Percentiles rank a stretch among this genome's conserved stretches.
These are phyloP conservation scores for Auriscalpium vulgare DNA, from an alignment of 768 basidiomycete genomes.

Conservation along the genomic window DNA sequence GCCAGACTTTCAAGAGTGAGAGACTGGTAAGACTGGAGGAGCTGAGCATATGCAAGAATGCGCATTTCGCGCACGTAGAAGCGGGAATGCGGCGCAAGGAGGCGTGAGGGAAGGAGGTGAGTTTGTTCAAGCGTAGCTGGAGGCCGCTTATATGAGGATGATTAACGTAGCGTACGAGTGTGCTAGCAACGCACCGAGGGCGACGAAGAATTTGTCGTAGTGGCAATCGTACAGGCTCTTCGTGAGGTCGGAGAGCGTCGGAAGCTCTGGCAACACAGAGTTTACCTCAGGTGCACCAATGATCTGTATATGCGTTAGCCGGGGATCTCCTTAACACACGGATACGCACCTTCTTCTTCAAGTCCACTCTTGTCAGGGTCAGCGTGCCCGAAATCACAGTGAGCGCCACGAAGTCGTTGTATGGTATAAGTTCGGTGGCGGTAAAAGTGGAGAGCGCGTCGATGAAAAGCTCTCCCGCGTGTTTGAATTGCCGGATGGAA, in stretches of 20 bases:
- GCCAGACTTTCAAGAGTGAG: constrained; percentile 84
- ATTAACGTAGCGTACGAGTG: background rate
- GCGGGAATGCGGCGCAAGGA: constrained; percentile 78
- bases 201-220: constrained; percentile 89
- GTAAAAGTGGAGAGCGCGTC: constrained; percentile 95
- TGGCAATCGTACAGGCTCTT: constrained; percentile 89
- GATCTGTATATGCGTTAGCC: constrained; percentile 39
- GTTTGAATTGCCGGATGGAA: constrained; percentile 87
- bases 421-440: constrained; percentile 79
- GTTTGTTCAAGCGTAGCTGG: constrained; percentile 83
- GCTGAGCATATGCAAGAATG: constrained; percentile 84
- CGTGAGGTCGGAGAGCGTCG: constrained; percentile 73
- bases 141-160: background rate
- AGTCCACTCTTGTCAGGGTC: constrained; percentile 69
- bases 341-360: constrained; percentile 77
- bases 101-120: constrained; percentile 78
- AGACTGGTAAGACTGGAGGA: constrained; percentile 86
- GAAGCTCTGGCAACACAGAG: constrained; percentile 74
- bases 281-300: constrained; percentile 84
- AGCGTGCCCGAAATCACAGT: constrained; percentile 77
- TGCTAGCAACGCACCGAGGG: constrained; percentile 51
- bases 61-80: constrained; percentile 96
- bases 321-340: background rate
- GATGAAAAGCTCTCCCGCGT: constrained; percentile 75
- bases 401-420: constrained; percentile 85